Evolutionary conservation across 176 grass and related monocot genomes (phyloP).

Genomic region (Olyra latifolia): DNA sequence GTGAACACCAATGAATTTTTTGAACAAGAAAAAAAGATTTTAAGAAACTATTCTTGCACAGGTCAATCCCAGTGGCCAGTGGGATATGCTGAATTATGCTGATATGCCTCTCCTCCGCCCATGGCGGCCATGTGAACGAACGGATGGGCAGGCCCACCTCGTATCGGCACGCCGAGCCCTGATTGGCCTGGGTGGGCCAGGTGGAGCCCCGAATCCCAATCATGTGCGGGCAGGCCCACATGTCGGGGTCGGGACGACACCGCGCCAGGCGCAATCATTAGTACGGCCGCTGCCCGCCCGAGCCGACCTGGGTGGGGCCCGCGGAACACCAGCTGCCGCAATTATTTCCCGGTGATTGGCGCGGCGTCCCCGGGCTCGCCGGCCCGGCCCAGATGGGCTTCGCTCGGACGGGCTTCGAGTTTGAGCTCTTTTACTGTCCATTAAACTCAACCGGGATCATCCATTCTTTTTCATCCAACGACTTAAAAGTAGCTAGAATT

Average conservation of each 20-base stretch:
- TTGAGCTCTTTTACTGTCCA: too few relatives aligned
- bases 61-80: too few relatives aligned
- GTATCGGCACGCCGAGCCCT: not conserved
- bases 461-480: too few relatives aligned
- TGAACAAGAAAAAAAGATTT: too few relatives aligned
- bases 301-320: not conserved
- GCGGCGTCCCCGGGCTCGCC: not conserved
- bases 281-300: slow-evolving; percentile 14
- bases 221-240: slow-evolving; percentile 2
- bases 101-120: not conserved
- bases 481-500: too few relatives aligned
- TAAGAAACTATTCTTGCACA: not conserved
- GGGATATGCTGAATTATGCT: too few relatives aligned
- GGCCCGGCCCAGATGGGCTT: not conserved
- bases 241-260: slow-evolving; percentile 24
- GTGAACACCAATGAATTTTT: too few relatives aligned
- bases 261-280: slow-evolving; percentile 53
- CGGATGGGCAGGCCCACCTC: too few relatives aligned
- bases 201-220: not conserved
- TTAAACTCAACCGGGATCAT: too few relatives aligned
- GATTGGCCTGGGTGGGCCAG: not conserved
- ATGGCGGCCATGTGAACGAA: not conserved
- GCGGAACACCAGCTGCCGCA: not conserved
- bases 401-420: too few relatives aligned
- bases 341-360: slow-evolving; percentile 49